Evolutionary conservation across 495 filamentous ascomycete species (phyloP), one percentile per base, ranked within the genome.

Genomic region (Jackrogersella multiformis): DNA sequence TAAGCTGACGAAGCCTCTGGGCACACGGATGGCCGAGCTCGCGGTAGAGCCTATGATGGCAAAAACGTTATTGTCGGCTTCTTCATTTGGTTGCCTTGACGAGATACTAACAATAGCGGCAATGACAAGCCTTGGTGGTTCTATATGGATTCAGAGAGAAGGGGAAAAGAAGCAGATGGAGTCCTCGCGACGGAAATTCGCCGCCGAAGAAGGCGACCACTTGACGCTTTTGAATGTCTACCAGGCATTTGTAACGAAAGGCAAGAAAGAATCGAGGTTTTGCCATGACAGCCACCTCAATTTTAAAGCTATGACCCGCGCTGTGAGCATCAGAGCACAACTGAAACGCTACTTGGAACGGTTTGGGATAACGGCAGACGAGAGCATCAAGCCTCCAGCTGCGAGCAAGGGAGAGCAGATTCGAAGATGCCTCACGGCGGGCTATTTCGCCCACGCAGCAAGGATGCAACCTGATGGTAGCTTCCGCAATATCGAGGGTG

Each of bases 1-100:
- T 26, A 96, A 93, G 74, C 88, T 99, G 48, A 98, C 94, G 12
- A 89, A 86, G 55, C 94, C 95, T 0, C 80, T 97, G 21, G 95
- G 96, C 1, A 80, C 86, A 52, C 86, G 94, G 49, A 97, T 99
- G 93, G 95, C 96, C 6, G 96, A 98, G 77, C 83, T 99, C 61
- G 90, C 94, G 0, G 86, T 98, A 13, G 93, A 97, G 68, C 96
- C 96, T 1, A 97, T 97, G 94, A 94, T 97, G 88, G 91, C 88
- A 12, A 97, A 94, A 76, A 93, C 91, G 5, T 84, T 97, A 7
- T 87, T 97, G 13, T 86, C 87, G n/a, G 91, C 92, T 0, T 78
- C 87, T 1, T 79, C 81, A 13, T 95, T 97, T 76, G 82, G 82
- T 26, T 97, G 94, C 72, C 76, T 93, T 26, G 90, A 88, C 71